Evolutionary conservation across 257 asterid species (phyloP).

Genomic region (Jasminum sambac): DNA sequence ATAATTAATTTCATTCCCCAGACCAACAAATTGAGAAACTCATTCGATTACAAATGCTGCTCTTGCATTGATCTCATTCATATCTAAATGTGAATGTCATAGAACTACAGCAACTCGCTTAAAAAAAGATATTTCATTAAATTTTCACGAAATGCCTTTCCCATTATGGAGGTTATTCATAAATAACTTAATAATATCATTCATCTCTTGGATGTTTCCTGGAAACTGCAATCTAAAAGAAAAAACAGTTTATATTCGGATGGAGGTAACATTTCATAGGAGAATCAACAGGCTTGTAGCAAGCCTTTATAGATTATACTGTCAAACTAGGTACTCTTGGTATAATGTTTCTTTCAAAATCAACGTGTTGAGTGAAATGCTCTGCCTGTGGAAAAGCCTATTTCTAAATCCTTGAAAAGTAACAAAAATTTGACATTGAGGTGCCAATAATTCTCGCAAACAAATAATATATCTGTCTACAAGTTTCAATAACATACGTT

Average conservation of each 20-base stretch:
- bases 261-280: not conserved
- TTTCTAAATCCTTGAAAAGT: not conserved
- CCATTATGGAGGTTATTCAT: conserved; percentile 9
- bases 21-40: conserved; percentile 13
- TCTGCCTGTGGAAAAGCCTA: not conserved
- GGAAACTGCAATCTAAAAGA: not conserved
- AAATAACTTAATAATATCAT: conserved; percentile 9
- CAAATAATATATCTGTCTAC: not conserved
- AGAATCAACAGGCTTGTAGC: not conserved
- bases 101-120: conserved; percentile 1
- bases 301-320: not conserved
- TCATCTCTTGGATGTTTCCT: not conserved
- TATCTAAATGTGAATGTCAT: not conserved
- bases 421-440: not conserved
- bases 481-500: conserved; percentile 39
- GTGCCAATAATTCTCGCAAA: not conserved
- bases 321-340: not conserved
- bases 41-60: not conserved
- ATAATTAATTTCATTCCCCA: not conserved
- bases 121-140: not conserved
- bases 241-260: conserved; percentile 17
- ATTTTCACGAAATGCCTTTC: not conserved
- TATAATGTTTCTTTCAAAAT: not conserved
- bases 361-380: not conserved
- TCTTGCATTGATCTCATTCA: not conserved